Percentiles rank a stretch among this genome's conserved stretches.
phyloP scores from a whole-genome alignment of 352 stramenopile genomes.

The Pilasporangium apinafurcum region DNA sequence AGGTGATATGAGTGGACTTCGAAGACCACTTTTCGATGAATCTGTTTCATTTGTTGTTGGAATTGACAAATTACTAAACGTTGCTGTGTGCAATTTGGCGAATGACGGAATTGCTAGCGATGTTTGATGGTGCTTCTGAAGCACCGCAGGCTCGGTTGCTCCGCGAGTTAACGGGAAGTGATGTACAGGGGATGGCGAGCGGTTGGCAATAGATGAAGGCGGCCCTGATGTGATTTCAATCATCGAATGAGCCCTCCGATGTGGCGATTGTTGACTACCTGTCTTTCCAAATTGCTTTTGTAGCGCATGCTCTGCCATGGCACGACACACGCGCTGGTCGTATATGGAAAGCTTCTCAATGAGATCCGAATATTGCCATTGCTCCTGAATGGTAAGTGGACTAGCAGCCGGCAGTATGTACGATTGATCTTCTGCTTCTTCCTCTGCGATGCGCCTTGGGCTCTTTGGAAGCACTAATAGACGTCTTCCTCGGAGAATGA shows the following conservation, averaged over 20 bases:
- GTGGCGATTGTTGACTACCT: too few species aligned
- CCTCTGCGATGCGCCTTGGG: constrained; percentile 4
- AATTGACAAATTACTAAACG: neutral
- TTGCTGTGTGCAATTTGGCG: too few species aligned
- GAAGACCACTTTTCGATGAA: neutral
- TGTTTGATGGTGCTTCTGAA: too few species aligned
- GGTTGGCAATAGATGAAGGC: too few species aligned
- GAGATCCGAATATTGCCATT: constrained; percentile 65
- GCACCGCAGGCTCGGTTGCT: too few species aligned
- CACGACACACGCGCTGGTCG: constrained; percentile 44
- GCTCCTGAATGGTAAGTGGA: constrained; percentile 34
- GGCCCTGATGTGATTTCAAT: too few species aligned
- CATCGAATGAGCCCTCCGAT: too few species aligned
- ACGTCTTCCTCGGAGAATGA: constrained; percentile 31
- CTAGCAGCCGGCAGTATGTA: constrained; percentile 15
- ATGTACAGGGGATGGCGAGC: too few species aligned
- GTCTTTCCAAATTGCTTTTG: too few species aligned
- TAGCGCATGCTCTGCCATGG: constrained; percentile 28
- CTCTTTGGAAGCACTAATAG: constrained; percentile 12
- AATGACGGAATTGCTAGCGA: too few species aligned
- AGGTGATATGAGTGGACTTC: neutral
- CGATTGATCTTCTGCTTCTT: constrained; percentile 1
- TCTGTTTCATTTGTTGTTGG: neutral
- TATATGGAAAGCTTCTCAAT: constrained; percentile 34
- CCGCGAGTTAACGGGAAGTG: too few species aligned